These are phyloP conservation scores for Myriangium duriaei DNA, from an alignment of 2,329 filamentous ascomycete species.

Conservation along the genomic window DNA sequence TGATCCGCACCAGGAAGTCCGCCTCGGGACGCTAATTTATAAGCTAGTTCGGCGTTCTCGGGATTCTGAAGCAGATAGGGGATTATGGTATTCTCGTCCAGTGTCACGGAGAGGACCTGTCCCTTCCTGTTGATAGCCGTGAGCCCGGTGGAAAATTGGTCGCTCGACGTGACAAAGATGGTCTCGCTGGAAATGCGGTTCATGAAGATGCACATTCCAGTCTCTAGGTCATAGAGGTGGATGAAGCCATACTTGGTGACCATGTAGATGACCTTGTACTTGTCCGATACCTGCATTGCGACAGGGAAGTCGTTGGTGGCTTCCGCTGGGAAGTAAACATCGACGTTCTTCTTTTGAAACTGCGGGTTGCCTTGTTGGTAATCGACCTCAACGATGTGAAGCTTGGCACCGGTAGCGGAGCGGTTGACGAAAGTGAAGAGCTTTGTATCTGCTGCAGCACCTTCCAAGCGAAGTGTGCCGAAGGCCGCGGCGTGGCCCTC, in stretches of 20 bases:
- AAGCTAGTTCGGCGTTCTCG: conserved; percentile 81
- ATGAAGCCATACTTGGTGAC: conserved; percentile 99
- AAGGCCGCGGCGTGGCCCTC: conserved; percentile 96
- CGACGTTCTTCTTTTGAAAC: conserved; percentile 91
- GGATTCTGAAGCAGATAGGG: conserved; percentile 94
- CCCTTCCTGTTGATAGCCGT: conserved; percentile 95
- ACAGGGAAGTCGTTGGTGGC: conserved; percentile 96
- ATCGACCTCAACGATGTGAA: conserved; percentile 96
- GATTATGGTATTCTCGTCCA: conserved; percentile 84
- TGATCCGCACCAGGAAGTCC: conserved; percentile 89
- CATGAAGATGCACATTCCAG: conserved; percentile 94
- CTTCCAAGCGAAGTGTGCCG: conserved; percentile 76
- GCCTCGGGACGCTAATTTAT: conserved; percentile 90
- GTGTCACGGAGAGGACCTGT: conserved; percentile 84
- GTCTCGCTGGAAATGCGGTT: conserved; percentile 99
- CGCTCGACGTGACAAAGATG: conserved; percentile 86
- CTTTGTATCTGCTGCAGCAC: conserved; percentile 80
- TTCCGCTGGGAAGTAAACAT: conserved; percentile 94
- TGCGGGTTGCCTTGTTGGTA: conserved; percentile 77
- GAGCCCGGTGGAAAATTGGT: conserved; percentile 74
- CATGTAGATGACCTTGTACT: conserved; percentile 93
- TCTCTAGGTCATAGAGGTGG: conserved; percentile 95
- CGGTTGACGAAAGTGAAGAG: conserved; percentile 95
- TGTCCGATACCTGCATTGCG: conserved; percentile 90
- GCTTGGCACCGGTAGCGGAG: conserved; percentile 77